Percentiles rank a stretch among this genome's conserved stretches.
These are phyloP conservation scores for Athelia sp. DNA, from an alignment of 1,284 basidiomycete species.

Conservation along the genomic window DNA sequence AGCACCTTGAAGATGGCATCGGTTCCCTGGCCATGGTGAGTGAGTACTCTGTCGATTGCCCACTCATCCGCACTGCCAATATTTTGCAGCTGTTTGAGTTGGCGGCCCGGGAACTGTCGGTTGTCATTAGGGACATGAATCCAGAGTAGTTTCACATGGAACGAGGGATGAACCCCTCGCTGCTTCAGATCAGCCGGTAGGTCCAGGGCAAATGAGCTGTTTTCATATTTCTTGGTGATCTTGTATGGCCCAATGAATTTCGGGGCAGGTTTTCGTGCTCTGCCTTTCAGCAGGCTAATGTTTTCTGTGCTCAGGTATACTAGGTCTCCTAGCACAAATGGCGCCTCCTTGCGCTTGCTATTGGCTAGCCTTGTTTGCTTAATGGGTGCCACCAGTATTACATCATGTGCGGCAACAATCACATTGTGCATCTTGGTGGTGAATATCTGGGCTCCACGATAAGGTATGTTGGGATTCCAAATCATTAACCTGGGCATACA, in stretches of 20 bases:
- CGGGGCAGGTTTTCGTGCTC: slow-evolving; percentile 24
- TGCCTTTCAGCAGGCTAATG: slow-evolving; percentile 22
- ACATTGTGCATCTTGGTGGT: slow-evolving; percentile 19
- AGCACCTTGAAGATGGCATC: slow-evolving; percentile 19
- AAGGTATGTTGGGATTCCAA: slow-evolving; percentile 16
- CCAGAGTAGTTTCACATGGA: slow-evolving; percentile 24
- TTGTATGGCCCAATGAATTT: slow-evolving; percentile 30
- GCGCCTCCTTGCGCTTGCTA: slow-evolving; percentile 9
- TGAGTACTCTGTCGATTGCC: slow-evolving; percentile 18
- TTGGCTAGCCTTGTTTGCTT: slow-evolving; percentile 25
- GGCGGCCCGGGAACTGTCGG: slow-evolving; percentile 18
- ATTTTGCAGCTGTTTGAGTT: slow-evolving; percentile 9
- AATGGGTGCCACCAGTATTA: slow-evolving; percentile 20
- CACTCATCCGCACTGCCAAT: slow-evolving; percentile 15
- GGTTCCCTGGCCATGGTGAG: slow-evolving; percentile 16
- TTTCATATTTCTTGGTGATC: slow-evolving; percentile 18
- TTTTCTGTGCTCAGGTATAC: slow-evolving; percentile 33
- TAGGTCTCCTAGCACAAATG: slow-evolving; percentile 18
- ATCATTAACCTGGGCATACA: slow-evolving; percentile 23
- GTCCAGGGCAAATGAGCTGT: slow-evolving; percentile 22
- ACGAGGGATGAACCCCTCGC: slow-evolving; percentile 23
- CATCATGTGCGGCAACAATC: slow-evolving; percentile 20
- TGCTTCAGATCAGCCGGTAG: slow-evolving; percentile 20
- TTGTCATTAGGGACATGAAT: slow-evolving; percentile 26
- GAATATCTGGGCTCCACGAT: slow-evolving; percentile 19